phyloP scores from a whole-genome alignment of 2,329 filamentous ascomycete genomes.

The Penicillium sp. region DNA sequence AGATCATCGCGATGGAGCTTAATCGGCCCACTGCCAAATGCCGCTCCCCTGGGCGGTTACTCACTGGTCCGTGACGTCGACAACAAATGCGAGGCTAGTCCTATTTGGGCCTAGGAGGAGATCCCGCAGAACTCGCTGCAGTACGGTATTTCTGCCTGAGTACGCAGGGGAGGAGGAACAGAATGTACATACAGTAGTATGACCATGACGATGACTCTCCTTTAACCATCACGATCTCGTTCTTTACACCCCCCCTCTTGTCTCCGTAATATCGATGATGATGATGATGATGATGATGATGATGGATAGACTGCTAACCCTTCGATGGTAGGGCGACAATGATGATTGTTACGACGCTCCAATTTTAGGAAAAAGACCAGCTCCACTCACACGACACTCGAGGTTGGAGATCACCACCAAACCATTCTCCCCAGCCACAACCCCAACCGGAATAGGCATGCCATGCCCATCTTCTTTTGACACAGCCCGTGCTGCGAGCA shows the following conservation, averaged over 20 bases:
- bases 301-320: background rate
- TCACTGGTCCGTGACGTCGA: constrained; percentile 32
- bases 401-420: background rate
- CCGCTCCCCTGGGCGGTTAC: constrained; percentile 12
- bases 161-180: constrained; percentile 8
- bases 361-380: constrained; percentile 8
- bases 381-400: constrained; percentile 13
- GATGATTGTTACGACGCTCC: constrained; percentile 15
- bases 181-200: background rate
- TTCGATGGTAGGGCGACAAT: constrained; percentile 9
- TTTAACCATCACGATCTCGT: background rate
- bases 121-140: constrained; percentile 1
- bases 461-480: constrained; percentile 9
- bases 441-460: constrained; percentile 10
- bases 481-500: constrained; percentile 1
- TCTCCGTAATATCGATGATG: background rate
- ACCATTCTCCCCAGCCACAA: constrained; percentile 4
- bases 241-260: background rate
- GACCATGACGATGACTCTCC: constrained; percentile 5
- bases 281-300: too few relatives aligned
- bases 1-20: background rate
- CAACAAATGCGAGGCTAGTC: constrained; percentile 20
- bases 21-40: constrained; percentile 8
- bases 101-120: constrained; percentile 7
- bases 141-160: constrained; percentile 11